Percentiles rank a stretch among this genome's conserved stretches.
phyloP scores from a whole-genome alignment of 1,284 basidiomycete species.

The Microbotryum scabiosae region DNA sequence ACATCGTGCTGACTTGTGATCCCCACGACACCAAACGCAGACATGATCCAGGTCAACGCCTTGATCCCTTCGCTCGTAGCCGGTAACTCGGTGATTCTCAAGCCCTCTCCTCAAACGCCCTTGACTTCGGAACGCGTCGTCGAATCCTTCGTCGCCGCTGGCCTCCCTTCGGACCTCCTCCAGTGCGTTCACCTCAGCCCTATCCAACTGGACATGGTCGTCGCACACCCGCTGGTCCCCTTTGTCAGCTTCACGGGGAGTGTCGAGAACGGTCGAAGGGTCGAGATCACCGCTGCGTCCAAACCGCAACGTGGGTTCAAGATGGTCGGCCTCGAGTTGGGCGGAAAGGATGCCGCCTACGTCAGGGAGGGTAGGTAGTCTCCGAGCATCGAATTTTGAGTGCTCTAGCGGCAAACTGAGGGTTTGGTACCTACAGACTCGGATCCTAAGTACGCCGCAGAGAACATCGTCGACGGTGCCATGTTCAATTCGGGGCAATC shows the following conservation, averaged over 20 bases:
- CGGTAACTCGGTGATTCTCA: conserved; percentile 81
- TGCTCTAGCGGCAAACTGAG: no score
- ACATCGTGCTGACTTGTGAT: no score
- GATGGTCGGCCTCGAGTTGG: conserved; percentile 61
- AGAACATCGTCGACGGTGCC: conserved; percentile 81
- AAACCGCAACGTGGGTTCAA: conserved; percentile 63
- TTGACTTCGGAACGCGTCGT: conserved; percentile 73
- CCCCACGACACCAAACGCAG: conserved; percentile 42
- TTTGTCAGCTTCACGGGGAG: conserved; percentile 90
- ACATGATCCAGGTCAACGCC: conserved; percentile 79
- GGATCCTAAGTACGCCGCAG: conserved; percentile 70
- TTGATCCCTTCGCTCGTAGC: conserved; percentile 68
- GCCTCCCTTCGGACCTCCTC: conserved; percentile 65
- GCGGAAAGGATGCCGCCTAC: conserved; percentile 93
- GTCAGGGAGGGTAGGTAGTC: conserved; percentile 50
- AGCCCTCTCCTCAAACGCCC: conserved; percentile 92
- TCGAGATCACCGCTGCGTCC: conserved; percentile 39
- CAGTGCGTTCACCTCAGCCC: conserved; percentile 66
- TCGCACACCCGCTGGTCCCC: conserved; percentile 49
- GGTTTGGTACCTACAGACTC: conserved; percentile 57
- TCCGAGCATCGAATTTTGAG: neutral
- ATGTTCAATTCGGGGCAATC: conserved; percentile 95
- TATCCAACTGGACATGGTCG: conserved; percentile 54
- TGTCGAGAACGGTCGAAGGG: conserved; percentile 47
- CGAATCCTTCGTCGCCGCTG: conserved; percentile 58